Conservation (phyloP, 805 yeast genomes). For the Ogataea polymorpha region DNA sequence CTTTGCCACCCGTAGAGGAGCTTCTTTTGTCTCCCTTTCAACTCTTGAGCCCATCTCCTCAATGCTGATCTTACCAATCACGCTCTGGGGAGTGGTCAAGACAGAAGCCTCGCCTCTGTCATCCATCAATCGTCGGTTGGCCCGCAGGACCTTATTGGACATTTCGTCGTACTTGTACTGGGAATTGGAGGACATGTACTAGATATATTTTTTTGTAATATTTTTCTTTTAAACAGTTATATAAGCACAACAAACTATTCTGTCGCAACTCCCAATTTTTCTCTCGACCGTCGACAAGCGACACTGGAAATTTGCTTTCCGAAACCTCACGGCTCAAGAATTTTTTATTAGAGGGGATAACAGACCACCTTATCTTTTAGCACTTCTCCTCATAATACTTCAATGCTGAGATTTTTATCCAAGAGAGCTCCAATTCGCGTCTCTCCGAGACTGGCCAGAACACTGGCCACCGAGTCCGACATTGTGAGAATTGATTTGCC, state of each 20-base stretch:
- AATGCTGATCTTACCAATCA: constrained; percentile 64
- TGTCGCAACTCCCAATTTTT: too few relatives aligned
- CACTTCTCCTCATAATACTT: neutral
- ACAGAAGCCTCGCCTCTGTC: constrained; percentile 40
- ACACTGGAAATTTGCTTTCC: constrained; percentile 22
- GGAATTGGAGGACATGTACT: constrained; percentile 9
- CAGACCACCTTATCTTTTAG: constrained; percentile 7
- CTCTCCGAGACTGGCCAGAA: constrained; percentile 24
- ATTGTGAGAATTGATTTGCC: constrained; percentile 58
- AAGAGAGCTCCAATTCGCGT: constrained; percentile 6
- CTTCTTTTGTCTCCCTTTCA: constrained; percentile 4
- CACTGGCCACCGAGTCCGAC: constrained; percentile 33
- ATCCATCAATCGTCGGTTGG: constrained; percentile 51
- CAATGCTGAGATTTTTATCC: constrained; percentile 10
- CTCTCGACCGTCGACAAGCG: constrained; percentile 9
- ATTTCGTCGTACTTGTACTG: constrained; percentile 64
- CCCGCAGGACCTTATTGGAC: constrained; percentile 70
- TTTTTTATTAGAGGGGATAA: constrained; percentile 4
- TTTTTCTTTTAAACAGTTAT: constrained; percentile 3
- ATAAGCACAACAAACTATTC: constrained; percentile 1
- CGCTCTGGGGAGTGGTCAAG: constrained; percentile 66
- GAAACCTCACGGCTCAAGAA: constrained; percentile 9
- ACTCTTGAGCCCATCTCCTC: constrained; percentile 58
- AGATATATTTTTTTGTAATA: neutral
- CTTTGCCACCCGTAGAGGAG: neutral